phyloP scores from a whole-genome alignment of 2,329 filamentous ascomycete species.

The Botrytis galanthina region DNA sequence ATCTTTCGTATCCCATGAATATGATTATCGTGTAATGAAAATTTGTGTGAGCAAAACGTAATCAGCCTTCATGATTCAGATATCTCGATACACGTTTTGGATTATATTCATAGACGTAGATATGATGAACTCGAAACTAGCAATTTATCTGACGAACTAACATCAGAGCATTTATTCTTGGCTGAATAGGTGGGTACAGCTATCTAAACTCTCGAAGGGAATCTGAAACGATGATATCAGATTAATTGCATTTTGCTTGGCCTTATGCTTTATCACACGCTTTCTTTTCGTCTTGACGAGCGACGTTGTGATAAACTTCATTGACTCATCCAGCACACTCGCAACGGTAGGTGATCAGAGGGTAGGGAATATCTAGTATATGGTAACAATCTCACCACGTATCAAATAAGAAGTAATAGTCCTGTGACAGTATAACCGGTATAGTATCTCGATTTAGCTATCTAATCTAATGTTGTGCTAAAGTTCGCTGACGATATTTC shows the following conservation, averaged over 20 bases:
- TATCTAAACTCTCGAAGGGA: background rate
- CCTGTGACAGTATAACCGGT: fast-evolving
- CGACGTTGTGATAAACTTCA: background rate
- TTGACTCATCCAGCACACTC: background rate
- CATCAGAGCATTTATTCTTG: no score
- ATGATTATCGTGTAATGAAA: no score
- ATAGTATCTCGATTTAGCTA: background rate
- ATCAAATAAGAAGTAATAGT: background rate
- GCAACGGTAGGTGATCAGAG: background rate
- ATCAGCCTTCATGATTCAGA: background rate
- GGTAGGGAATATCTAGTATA: background rate
- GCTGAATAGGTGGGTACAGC: no score
- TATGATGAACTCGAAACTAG: background rate
- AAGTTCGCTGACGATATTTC: background rate
- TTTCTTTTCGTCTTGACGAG: background rate
- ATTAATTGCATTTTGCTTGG: background rate
- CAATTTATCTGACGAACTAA: background rate
- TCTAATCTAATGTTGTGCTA: background rate
- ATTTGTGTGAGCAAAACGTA: no score
- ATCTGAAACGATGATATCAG: background rate
- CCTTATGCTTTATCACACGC: background rate
- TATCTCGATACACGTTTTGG: background rate
- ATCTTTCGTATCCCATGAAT: no score
- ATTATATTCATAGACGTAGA: background rate
- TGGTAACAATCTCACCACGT: background rate